Conservation (phyloP, 495 filamentous ascomycete genomes). For the Aspergillus indologenus region DNA sequence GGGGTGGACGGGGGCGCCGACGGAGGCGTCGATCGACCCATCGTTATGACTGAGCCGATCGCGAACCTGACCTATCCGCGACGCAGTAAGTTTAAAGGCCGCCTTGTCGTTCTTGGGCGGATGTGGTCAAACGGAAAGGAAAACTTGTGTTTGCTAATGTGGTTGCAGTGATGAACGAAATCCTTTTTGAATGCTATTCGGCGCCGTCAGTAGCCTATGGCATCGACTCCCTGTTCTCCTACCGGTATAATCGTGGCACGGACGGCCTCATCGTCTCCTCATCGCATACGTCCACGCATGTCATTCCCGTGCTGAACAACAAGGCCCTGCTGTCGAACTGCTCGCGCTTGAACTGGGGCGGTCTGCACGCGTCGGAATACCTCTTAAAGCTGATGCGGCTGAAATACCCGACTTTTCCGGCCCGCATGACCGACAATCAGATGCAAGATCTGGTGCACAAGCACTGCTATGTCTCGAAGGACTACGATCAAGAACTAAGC, state of each 20-base stretch:
- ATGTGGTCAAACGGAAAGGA: too few species aligned
- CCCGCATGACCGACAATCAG: conserved; percentile 78
- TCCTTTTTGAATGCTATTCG: conserved; percentile 91
- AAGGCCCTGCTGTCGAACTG: conserved; percentile 81
- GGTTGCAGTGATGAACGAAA: conserved; percentile 83
- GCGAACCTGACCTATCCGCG: conserved; percentile 84
- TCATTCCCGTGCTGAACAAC: conserved; percentile 87
- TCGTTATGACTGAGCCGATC: conserved; percentile 95
- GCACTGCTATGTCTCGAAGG: conserved; percentile 83
- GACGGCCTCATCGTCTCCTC: conserved; percentile 88
- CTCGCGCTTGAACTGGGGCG: conserved; percentile 91
- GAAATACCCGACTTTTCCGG: conserved; percentile 90
- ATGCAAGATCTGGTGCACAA: conserved; percentile 81
- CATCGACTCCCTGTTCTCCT: conserved; percentile 94
- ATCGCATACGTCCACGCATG: conserved; percentile 87
- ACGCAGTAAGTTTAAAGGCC: conserved; percentile 59
- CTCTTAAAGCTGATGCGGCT: conserved; percentile 81
- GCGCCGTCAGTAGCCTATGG: conserved; percentile 87
- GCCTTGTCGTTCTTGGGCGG: neutral
- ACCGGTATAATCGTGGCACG: conserved; percentile 83
- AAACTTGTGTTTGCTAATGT: conserved; percentile 15
- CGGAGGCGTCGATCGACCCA: conserved; percentile 74
- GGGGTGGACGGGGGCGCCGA: conserved; percentile 67
- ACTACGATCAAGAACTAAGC: conserved; percentile 74
- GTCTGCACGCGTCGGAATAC: conserved; percentile 84